Evolutionary conservation across 2,329 filamentous ascomycete species (phyloP).

Genomic region (Neonectria hederae): DNA sequence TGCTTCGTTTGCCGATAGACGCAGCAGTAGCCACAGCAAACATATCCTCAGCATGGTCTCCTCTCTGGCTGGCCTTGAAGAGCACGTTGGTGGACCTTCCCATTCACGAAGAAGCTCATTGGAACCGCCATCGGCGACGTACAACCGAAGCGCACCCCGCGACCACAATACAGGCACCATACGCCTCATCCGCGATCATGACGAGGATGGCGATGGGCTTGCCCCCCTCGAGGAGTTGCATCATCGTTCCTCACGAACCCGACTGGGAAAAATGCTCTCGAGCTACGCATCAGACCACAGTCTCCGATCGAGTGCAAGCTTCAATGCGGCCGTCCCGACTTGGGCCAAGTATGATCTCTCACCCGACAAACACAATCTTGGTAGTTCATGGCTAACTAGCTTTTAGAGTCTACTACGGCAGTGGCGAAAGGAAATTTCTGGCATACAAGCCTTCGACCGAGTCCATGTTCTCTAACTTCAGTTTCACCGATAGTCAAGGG

Average conservation of each 20-base stretch:
- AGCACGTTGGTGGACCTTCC: conserved; percentile 47
- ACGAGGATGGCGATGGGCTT: conserved; percentile 72
- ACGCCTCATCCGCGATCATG: conserved; percentile 64
- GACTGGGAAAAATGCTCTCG: conserved; percentile 62
- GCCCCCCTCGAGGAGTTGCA: conserved; percentile 66
- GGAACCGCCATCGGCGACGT: conserved; percentile 59
- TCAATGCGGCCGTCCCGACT: conserved; percentile 58
- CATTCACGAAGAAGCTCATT: conserved; percentile 57
- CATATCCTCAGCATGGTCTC: conserved; percentile 68
- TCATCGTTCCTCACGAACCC: conserved; percentile 62
- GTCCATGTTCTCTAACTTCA: conserved; percentile 57
- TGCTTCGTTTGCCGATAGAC: conserved; percentile 54
- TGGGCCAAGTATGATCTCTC: conserved; percentile 60
- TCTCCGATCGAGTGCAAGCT: conserved; percentile 62
- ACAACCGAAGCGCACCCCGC: conserved; percentile 51
- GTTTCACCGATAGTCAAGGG: conserved; percentile 56
- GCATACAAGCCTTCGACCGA: conserved; percentile 55
- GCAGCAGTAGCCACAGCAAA: conserved; percentile 62
- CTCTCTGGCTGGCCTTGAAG: conserved; percentile 57
- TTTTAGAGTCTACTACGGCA: conserved; percentile 73
- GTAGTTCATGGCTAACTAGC: conserved; percentile 23
- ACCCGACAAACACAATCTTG: background rate
- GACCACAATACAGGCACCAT: conserved; percentile 48
- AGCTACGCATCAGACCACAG: conserved; percentile 61
- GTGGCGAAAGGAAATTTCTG: conserved; percentile 67